Conservation (phyloP, 768 basidiomycete genomes). For the Arthromyces matolae region DNA sequence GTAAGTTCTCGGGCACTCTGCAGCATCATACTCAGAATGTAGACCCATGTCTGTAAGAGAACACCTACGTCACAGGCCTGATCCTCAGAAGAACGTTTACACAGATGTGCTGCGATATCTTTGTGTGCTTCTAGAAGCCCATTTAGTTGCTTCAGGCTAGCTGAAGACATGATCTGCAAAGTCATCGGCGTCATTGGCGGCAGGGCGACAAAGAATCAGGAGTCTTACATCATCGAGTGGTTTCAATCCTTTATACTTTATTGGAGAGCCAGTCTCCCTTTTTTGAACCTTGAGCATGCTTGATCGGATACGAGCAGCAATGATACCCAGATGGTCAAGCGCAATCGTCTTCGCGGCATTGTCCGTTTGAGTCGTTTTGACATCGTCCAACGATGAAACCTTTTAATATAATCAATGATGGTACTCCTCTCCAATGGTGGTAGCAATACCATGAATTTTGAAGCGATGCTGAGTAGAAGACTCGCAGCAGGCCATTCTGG, state of each 20-base stretch:
- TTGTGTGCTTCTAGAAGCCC: slow-evolving; percentile 59
- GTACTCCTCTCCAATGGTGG: too few relatives aligned
- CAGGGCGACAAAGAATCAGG: slow-evolving; percentile 1
- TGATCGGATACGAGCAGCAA: slow-evolving; percentile 76
- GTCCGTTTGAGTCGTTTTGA: slow-evolving; percentile 66
- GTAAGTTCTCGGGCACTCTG: slow-evolving; percentile 85
- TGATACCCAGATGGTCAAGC: slow-evolving; percentile 90
- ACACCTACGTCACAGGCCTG: slow-evolving; percentile 72
- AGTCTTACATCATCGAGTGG: slow-evolving; percentile 70
- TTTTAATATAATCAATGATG: slow-evolving; percentile 28
- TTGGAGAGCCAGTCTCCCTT: slow-evolving; percentile 21
- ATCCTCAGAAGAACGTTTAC: slow-evolving; percentile 70
- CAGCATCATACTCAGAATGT: background rate
- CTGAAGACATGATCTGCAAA: slow-evolving; percentile 48
- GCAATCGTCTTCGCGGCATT: slow-evolving; percentile 88
- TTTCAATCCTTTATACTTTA: slow-evolving; percentile 39
- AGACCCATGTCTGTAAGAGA: too few relatives aligned
- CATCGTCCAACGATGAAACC: slow-evolving; percentile 82
- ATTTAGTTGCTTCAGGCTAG: slow-evolving; percentile 51
- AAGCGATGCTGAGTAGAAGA: slow-evolving; percentile 73
- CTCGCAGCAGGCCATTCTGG: slow-evolving; percentile 97
- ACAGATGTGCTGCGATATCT: slow-evolving; percentile 63
- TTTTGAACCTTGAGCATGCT: slow-evolving; percentile 47
- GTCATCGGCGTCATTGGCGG: background rate
- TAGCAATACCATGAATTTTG: slow-evolving; percentile 72